Conservation (phyloP, 768 basidiomycete species). For the Gymnopilus dilepis region DNA sequence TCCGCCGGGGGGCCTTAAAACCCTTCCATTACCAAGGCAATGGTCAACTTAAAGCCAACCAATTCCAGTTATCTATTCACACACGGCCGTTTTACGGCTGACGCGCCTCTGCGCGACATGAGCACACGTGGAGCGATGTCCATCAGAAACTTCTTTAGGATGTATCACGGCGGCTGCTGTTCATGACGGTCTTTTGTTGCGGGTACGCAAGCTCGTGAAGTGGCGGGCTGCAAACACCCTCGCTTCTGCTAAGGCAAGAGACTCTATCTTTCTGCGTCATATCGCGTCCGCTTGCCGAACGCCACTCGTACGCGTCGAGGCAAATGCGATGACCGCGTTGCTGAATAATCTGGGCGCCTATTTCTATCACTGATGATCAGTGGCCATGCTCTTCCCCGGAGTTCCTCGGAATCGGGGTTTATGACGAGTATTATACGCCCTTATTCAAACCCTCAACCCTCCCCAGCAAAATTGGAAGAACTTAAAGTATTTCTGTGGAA, state of each 20-base stretch:
- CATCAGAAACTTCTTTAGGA: background rate
- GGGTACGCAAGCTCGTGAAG: no score
- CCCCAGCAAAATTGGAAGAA: background rate
- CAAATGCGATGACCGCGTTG: background rate
- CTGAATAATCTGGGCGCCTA: slow-evolving; percentile 2
- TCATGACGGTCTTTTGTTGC: no score
- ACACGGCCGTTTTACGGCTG: background rate
- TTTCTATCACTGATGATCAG: background rate
- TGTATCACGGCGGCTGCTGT: background rate
- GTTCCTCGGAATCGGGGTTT: background rate
- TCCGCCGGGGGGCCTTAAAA: background rate
- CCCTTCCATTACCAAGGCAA: background rate
- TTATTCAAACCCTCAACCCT: background rate
- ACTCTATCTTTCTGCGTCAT: no score
- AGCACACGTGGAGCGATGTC: background rate
- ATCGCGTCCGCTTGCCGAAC: no score
- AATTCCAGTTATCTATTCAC: background rate
- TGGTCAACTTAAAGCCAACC: background rate
- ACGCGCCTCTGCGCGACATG: background rate
- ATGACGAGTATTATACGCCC: background rate
- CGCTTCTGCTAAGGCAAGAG: no score
- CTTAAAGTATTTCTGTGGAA: background rate
- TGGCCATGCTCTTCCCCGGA: background rate
- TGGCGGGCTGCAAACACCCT: no score
- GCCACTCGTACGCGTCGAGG: no score